Conservation (phyloP, 768 basidiomycete genomes). For the Basidioascus undulatus region DNA sequence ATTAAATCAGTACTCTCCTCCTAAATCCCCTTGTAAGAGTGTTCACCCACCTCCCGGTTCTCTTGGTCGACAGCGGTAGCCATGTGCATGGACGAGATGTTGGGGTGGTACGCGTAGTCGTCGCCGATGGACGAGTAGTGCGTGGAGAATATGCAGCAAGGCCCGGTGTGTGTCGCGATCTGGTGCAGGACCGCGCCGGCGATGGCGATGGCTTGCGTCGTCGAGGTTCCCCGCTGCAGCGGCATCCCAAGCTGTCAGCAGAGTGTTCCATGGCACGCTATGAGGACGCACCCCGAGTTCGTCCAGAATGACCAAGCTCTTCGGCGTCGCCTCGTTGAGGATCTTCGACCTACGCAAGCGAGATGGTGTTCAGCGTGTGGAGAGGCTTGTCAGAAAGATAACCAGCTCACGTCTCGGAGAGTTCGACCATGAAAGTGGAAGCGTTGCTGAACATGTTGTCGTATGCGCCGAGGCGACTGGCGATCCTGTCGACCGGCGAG, state of each 20-base stretch:
- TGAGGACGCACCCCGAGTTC: slow-evolving; percentile 16
- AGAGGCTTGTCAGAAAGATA: not conserved
- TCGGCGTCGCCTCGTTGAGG: slow-evolving; percentile 74
- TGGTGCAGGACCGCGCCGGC: slow-evolving; percentile 86
- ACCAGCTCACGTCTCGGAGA: slow-evolving; percentile 64
- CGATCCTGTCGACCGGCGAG: slow-evolving; percentile 70
- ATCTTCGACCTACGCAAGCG: slow-evolving; percentile 31
- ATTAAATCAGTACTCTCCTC: not conserved
- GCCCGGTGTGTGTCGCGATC: slow-evolving; percentile 72
- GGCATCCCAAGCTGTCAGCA: slow-evolving; percentile 48
- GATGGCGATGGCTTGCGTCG: slow-evolving; percentile 97
- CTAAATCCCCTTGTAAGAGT: not conserved
- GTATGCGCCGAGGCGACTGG: slow-evolving; percentile 95
- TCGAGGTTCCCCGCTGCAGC: slow-evolving; percentile 91
- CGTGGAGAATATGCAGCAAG: slow-evolving; percentile 87
- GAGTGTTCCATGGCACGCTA: not conserved
- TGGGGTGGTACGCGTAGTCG: slow-evolving; percentile 72
- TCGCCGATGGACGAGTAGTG: slow-evolving; percentile 92
- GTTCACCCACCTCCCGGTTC: slow-evolving; percentile 43
- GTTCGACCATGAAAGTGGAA: slow-evolving; percentile 92
- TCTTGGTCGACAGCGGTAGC: slow-evolving; percentile 78
- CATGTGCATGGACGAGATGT: slow-evolving; percentile 91
- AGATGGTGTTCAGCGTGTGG: not conserved
- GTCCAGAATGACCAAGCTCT: slow-evolving; percentile 80
- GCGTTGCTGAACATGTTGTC: slow-evolving; percentile 89